These are phyloP conservation scores for Grosmannia huntii DNA, from an alignment of 2,329 filamentous ascomycete genomes.

Conservation along the genomic window DNA sequence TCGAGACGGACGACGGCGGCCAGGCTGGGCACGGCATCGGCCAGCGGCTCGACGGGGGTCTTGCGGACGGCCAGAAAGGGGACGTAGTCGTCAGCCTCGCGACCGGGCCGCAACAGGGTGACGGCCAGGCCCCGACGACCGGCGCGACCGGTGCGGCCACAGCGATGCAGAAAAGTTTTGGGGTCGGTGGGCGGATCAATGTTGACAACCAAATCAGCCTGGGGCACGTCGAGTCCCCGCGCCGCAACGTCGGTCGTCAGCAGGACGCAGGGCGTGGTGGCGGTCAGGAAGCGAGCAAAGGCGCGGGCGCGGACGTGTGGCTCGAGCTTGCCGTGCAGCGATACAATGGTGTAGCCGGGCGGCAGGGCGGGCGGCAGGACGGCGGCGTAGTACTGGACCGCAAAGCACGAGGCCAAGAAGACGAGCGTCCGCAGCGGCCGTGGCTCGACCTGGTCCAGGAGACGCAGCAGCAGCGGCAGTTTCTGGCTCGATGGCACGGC, in stretches of 20 bases:
- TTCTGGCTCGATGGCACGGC: slow-evolving; percentile 66
- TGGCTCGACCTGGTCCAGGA: slow-evolving; percentile 58
- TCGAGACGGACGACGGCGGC: slow-evolving; percentile 22
- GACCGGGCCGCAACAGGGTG: slow-evolving; percentile 70
- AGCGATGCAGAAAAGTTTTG: slow-evolving; percentile 89
- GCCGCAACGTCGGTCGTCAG: slow-evolving; percentile 86
- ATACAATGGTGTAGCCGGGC: slow-evolving; percentile 54
- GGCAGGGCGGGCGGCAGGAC: slow-evolving; percentile 64
- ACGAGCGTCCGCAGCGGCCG: slow-evolving; percentile 75
- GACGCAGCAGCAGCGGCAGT: slow-evolving; percentile 56
- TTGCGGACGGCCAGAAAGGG: slow-evolving; percentile 77
- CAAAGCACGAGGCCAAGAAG: slow-evolving; percentile 86
- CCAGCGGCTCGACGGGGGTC: slow-evolving; percentile 61
- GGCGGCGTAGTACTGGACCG: slow-evolving; percentile 86
- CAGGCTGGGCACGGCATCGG: slow-evolving; percentile 40
- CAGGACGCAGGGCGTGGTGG: slow-evolving; percentile 64
- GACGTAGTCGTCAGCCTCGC: slow-evolving; percentile 74
- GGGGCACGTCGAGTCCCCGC: slow-evolving; percentile 79
- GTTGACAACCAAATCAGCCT: slow-evolving; percentile 84
- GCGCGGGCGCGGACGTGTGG: slow-evolving; percentile 81
- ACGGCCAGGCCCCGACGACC: slow-evolving; percentile 76
- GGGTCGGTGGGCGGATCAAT: slow-evolving; percentile 74
- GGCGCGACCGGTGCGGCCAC: slow-evolving; percentile 81
- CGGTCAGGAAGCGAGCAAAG: slow-evolving; percentile 65
- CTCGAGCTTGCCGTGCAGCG: slow-evolving; percentile 84